phyloP scores from a whole-genome alignment of 768 basidiomycete species.

The Boletus patriciae region DNA sequence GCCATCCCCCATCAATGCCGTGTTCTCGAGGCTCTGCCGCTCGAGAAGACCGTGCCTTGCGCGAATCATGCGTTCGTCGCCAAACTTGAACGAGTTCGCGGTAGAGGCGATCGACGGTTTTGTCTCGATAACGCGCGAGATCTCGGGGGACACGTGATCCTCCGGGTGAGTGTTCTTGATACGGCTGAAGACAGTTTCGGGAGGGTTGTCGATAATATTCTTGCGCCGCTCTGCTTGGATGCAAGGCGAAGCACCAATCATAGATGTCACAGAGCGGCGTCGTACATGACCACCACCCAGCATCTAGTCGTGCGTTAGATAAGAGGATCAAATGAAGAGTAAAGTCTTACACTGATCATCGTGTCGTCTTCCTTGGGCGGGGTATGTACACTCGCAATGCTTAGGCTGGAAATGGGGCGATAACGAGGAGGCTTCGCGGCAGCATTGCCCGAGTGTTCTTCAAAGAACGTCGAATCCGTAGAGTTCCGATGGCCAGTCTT shows the following conservation, averaged over 20 bases:
- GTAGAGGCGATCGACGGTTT: conserved; percentile 69
- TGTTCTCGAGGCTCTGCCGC: conserved; percentile 67
- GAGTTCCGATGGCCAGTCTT: conserved; percentile 55
- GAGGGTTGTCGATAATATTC: conserved; percentile 35
- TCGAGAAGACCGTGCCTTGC: conserved; percentile 62
- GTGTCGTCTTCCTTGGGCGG: conserved; percentile 72
- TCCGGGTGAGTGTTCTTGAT: conserved; percentile 26
- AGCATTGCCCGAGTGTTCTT: conserved; percentile 39
- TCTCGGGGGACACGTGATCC: conserved; percentile 38
- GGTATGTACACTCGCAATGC: conserved; percentile 48
- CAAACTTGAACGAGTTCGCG: conserved; percentile 56
- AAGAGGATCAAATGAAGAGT: neutral
- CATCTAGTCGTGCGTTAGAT: conserved; percentile 50
- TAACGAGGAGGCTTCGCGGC: conserved; percentile 50
- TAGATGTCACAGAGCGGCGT: conserved; percentile 63
- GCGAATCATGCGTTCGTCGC: conserved; percentile 65
- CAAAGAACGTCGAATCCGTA: conserved; percentile 59
- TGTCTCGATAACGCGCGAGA: conserved; percentile 49
- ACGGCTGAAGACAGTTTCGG: conserved; percentile 37
- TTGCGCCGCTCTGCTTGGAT: conserved; percentile 64
- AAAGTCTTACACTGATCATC: conserved; percentile 67
- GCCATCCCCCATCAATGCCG: conserved; percentile 61
- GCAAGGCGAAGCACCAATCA: conserved; percentile 71
- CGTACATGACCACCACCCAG: conserved; percentile 79
- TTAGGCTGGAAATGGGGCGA: conserved; percentile 65